A percentile compares a stretch with the other conserved stretches of the same genome.
phyloP scores from a whole-genome alignment of 2,329 filamentous ascomycete genomes.

The Fusarium pseudocircinatum region DNA sequence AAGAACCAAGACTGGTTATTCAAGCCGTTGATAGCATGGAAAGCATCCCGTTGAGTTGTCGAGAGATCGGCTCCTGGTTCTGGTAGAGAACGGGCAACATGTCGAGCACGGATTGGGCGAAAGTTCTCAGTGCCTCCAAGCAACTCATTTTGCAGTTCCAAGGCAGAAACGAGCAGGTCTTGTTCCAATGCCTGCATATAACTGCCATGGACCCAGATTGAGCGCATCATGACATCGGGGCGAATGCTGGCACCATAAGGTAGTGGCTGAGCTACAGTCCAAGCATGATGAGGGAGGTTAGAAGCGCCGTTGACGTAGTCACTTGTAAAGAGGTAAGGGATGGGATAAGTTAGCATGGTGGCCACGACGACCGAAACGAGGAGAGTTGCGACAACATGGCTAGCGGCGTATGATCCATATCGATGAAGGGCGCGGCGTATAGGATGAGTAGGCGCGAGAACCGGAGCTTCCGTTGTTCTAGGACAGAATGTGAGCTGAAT shows the following conservation, averaged over 20 bases:
- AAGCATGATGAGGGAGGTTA: conserved; percentile 80
- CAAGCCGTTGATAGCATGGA: conserved; percentile 68
- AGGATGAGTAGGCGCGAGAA: conserved; percentile 71
- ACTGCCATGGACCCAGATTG: conserved; percentile 82
- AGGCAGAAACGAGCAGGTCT: conserved; percentile 70
- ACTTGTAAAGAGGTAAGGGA: conserved; percentile 78
- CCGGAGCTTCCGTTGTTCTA: conserved; percentile 79
- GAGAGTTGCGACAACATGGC: conserved; percentile 78
- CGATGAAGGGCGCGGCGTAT: conserved; percentile 71
- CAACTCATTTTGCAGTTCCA: conserved; percentile 76
- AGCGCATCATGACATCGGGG: conserved; percentile 82
- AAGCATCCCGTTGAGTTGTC: conserved; percentile 59
- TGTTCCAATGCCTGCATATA: conserved; percentile 80
- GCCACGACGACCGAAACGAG: conserved; percentile 78
- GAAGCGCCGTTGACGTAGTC: conserved; percentile 77
- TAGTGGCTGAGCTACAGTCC: conserved; percentile 77
- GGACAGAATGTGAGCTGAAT: conserved; percentile 31
- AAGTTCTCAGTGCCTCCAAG: conserved; percentile 70
- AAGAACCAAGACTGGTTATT: conserved; percentile 77
- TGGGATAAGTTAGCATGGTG: conserved; percentile 76
- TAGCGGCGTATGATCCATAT: conserved; percentile 76
- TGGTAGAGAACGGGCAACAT: conserved; percentile 40
- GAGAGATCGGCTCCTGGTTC: conserved; percentile 52
- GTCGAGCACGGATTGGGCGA: conserved; percentile 54
- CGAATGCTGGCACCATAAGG: conserved; percentile 59